Conservation (phyloP, 106 monocot genomes). For the Acanthochlamys bracteata region DNA sequence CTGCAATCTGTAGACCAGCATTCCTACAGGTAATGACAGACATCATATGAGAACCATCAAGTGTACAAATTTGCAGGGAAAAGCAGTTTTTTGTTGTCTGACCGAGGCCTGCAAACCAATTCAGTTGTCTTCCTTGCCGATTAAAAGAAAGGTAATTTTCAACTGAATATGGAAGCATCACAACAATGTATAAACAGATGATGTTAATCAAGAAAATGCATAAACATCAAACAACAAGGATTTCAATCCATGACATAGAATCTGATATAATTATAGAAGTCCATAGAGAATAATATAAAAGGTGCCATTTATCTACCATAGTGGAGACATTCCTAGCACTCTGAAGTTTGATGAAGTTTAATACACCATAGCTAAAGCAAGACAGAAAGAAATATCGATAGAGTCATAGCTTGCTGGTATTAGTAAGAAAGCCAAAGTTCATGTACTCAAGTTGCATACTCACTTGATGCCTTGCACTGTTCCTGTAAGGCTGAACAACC, state of each 20-base stretch:
- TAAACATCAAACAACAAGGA: not conserved
- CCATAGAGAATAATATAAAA: too few species aligned
- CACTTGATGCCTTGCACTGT: conserved; percentile 60
- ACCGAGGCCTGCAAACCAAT: conserved; percentile 48
- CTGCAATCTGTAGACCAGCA: conserved; percentile 75
- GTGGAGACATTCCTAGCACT: not conserved
- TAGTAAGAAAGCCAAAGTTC: too few species aligned
- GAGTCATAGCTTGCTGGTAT: too few species aligned
- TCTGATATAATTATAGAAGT: not conserved
- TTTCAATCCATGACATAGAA: not conserved
- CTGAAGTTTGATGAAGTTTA: not conserved
- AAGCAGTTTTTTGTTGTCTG: conserved; percentile 81
- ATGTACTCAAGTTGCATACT: conserved; percentile 16
- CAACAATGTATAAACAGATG: not conserved
- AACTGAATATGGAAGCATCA: not conserved
- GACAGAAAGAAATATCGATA: too few species aligned
- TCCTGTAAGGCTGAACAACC: conserved; percentile 76
- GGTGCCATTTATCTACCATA: too few species aligned
- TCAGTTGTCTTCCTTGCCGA: not conserved
- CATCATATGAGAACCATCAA: conserved; percentile 99
- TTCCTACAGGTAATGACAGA: conserved; percentile 78
- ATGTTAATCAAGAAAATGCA: not conserved
- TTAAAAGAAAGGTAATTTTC: not conserved
- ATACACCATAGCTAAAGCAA: not conserved
- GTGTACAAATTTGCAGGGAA: conserved; percentile 92